Evolutionary conservation across 805 yeast genomes (phyloP), one percentile per base, ranked within the genome.

Genomic region (Candida morakotiae): DNA sequence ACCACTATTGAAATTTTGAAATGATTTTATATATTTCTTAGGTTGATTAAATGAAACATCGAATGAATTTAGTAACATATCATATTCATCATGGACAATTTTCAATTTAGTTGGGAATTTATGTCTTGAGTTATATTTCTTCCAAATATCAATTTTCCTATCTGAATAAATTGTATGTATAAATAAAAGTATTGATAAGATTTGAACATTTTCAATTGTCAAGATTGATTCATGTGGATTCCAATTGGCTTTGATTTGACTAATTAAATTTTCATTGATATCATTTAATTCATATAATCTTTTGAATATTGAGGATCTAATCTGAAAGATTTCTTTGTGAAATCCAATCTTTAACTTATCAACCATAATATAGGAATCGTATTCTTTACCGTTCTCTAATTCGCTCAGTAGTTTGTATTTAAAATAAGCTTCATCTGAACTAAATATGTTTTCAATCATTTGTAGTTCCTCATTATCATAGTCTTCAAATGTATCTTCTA

Each of bases 81-180:
- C 55, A 39, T 62, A 65, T 25, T 58, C 51, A 3, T 42, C 35
- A 35, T 56, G 61, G 5, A 63, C 44, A 3, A 51, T 43, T 28
- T 56, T 58, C 5, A 64, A 45, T 9, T 53, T 58, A 1, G 39
- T 38, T 1, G 69, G 69, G 16, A 56, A 52, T 13, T 53, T 51
- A 2, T 52, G 43, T 5, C 49, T 48, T 2, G 49, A 28, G 0
- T 58, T 55, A 27, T 45, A 59, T n/a, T 52, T 49, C 11, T 62
- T 68, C 83, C 83, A 77, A 8, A 75, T 53, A 28, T 62, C 67
- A 4, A 72, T 28, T 3, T 60, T 51, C 11, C 50, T 48, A 37
- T 76, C 77, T 0, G 81, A 73, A 48, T 80, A 81, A 0, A 77
- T 38, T 38, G 65, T 67, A 48, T 75, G 75, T 2, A 64, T 47